Evolutionary conservation across 441 rosid genomes (phyloP), one percentile per base, ranked within the genome.

Genomic region (Arabidopsis hybrid): DNA sequence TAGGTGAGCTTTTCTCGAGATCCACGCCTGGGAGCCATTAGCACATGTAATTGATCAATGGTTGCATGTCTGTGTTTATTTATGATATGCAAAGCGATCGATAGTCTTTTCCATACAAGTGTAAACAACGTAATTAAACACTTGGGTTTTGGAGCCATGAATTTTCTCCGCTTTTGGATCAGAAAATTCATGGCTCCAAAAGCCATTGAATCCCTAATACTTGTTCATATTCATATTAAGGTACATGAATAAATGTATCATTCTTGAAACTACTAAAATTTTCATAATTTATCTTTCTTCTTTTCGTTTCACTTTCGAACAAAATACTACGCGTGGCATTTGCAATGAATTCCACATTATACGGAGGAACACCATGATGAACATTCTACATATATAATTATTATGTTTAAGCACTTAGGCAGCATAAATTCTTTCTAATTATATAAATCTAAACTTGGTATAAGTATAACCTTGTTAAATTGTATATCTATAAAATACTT

Each of bases 391-490:
- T 60, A 7, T 60, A 7, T 59, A 55, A 47, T 39, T 26, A 26
- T 26, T 26, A 49, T 45, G 40, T 31, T 14, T 16, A 63, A 76
- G 60, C 79, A 65, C 60, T 71, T 76, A 59, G n/a, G 16, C 50
- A 26, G 63, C 57, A 71, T 11, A 71, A 50, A 65, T 76, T 70
- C 62, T 70, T 49, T 57, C 17, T 71, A 76, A 64, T 76, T 70
- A 16, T 45, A 75, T 56, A 68, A 14, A 26, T 29, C 1, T 10
- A 64, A 34, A 35, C 46, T 55, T 55, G 31, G n/a, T n/a, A n/a
- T n/a, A n/a, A n/a, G 71, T 69, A 49, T 64, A 64, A 47, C 38
- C 55, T 57, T 31, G 29, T n/a, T 42, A 51, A 18, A 38, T 38
- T 74, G 13, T 8, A 58, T 53, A 65, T 26, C 36, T 56, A 64